These are phyloP conservation scores for Shiraia bambusicola DNA, from an alignment of 2,329 filamentous ascomycete genomes.

Conservation along the genomic window DNA sequence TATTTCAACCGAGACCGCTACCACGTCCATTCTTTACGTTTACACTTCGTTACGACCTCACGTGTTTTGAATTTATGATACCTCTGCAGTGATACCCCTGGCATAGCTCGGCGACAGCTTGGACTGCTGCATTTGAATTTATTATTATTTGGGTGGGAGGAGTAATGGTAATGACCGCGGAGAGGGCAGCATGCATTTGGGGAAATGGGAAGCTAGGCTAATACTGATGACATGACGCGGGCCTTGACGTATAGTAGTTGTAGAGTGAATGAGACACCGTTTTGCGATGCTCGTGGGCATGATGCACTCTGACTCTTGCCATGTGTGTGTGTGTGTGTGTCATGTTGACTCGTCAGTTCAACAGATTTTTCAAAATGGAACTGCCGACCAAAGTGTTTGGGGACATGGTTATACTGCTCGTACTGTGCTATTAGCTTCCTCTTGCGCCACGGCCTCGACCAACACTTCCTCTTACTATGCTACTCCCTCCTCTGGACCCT, in stretches of 20 bases:
- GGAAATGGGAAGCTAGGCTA: too few relatives aligned
- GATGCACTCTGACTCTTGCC: too few relatives aligned
- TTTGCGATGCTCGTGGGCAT: too few relatives aligned
- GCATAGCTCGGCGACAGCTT: conserved; percentile 21
- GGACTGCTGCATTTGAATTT: conserved; percentile 25
- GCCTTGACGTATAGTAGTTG: too few relatives aligned
- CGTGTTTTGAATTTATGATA: conserved; percentile 26
- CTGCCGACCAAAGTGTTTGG: background rate
- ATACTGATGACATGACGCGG: too few relatives aligned
- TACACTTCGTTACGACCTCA: conserved; percentile 19
- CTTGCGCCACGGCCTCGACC: conserved; percentile 37
- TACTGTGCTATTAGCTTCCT: conserved; percentile 4
- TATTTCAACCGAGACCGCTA: background rate
- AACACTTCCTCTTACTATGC: conserved; percentile 39
- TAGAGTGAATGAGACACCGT: too few relatives aligned
- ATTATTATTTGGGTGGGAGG: conserved; percentile 1
- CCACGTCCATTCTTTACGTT: conserved; percentile 9
- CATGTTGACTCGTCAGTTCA: too few relatives aligned
- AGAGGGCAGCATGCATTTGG: too few relatives aligned
- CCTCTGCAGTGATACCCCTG: conserved; percentile 38
- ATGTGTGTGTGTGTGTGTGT: too few relatives aligned
- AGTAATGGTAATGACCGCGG: conserved; percentile 20
- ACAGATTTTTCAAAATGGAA: too few relatives aligned
- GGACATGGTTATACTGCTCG: conserved; percentile 5
- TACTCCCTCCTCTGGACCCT: conserved; percentile 39